Percentiles rank a stretch among this genome's conserved stretches.
These are phyloP conservation scores for Fagopyrum homotropicum DNA, from an alignment of 148 eudicot genomes.

Conservation along the genomic window DNA sequence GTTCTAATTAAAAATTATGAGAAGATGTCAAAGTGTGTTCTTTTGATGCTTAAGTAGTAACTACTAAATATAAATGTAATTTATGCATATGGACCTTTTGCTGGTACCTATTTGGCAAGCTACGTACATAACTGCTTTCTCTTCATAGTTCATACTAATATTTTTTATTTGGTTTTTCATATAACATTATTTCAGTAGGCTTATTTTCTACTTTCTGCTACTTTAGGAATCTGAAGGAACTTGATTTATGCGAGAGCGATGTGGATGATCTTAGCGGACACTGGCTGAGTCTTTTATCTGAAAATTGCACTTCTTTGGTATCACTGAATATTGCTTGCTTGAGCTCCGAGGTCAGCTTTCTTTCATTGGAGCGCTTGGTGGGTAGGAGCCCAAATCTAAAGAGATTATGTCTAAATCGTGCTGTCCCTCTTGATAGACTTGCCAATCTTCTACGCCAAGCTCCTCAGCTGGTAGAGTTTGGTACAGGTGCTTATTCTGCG, in stretches of 20 bases:
- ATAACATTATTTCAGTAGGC: background rate
- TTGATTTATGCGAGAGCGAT: slow-evolving; percentile 85
- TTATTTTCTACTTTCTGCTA: background rate
- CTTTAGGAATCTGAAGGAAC: slow-evolving; percentile 64
- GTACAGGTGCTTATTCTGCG: slow-evolving; percentile 69
- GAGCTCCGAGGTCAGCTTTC: slow-evolving; percentile 58
- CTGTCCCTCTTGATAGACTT: slow-evolving; percentile 76
- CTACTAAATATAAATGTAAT: too few species aligned
- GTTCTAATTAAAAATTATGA: background rate
- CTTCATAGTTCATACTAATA: background rate
- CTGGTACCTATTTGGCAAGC: background rate
- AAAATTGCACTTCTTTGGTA: slow-evolving; percentile 56
- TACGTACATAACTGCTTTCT: too few species aligned
- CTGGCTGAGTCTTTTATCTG: slow-evolving; percentile 90
- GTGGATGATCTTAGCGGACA: slow-evolving; percentile 84
- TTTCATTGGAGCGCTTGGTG: slow-evolving; percentile 71
- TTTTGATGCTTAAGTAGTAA: background rate
- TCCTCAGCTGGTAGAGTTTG: slow-evolving; percentile 72
- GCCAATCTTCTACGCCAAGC: slow-evolving; percentile 54
- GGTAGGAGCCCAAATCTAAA: slow-evolving; percentile 65
- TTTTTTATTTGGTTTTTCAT: background rate
- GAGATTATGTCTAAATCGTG: slow-evolving; percentile 67
- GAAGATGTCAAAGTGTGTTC: background rate
- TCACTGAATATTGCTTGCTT: slow-evolving; percentile 86
- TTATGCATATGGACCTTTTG: background rate